phyloP scores from a whole-genome alignment of 345 rosid genomes.

The Ceriops decandra region DNA sequence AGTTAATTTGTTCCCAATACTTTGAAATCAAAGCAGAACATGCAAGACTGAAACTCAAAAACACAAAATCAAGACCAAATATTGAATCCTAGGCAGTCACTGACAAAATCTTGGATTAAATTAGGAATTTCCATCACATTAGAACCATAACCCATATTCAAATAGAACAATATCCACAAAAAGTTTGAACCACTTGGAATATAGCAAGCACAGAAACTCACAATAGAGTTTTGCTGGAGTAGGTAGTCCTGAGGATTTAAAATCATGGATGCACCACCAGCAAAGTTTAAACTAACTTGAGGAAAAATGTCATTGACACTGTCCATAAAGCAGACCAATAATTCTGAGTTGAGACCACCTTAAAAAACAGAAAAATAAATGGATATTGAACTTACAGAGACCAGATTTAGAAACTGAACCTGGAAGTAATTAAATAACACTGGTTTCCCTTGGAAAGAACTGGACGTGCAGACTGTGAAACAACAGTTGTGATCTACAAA shows the following conservation, averaged over 20 bases:
- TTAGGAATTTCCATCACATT: too few relatives aligned
- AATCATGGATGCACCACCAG: conserved; percentile 81
- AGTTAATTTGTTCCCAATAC: background rate
- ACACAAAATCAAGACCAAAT: background rate
- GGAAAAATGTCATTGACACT: conserved; percentile 72
- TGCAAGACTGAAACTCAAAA: background rate
- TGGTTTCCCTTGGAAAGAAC: conserved; percentile 54
- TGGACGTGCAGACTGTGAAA: conserved; percentile 54
- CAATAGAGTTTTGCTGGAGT: conserved; percentile 62
- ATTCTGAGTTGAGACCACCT: conserved; percentile 16
- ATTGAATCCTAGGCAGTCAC: background rate
- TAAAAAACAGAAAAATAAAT: background rate
- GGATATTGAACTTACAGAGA: background rate
- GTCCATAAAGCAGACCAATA: conserved; percentile 25
- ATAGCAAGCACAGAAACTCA: conserved; percentile 36
- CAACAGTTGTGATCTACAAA: conserved; percentile 58
- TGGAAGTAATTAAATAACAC: conserved; percentile 61
- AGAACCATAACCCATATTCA: background rate
- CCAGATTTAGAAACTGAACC: conserved; percentile 41
- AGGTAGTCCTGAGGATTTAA: conserved; percentile 77
- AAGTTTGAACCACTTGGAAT: background rate
- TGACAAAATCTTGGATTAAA: background rate
- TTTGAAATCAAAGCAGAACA: background rate
- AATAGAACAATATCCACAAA: background rate
- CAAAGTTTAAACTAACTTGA: conserved; percentile 83